Evolutionary conservation across 495 filamentous ascomycete genomes (phyloP).

Genomic region (Penicillium subrubescens): DNA sequence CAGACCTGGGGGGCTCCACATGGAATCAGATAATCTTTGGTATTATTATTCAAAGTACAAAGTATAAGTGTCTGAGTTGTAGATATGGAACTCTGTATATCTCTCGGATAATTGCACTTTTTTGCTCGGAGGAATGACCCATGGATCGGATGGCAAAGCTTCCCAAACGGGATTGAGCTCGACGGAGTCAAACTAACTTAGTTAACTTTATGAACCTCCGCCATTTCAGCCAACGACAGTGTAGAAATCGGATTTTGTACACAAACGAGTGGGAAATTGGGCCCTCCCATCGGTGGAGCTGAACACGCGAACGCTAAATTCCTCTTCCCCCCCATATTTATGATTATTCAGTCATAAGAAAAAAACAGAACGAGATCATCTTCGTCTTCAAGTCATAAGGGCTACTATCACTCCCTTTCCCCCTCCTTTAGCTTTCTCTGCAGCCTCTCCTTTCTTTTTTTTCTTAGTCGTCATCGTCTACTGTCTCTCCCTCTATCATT

Average conservation of each 20-base stretch:
- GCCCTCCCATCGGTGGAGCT: constrained; percentile 20
- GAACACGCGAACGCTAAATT: constrained; percentile 25
- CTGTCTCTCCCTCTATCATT: constrained; percentile 6
- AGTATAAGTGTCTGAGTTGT: background rate
- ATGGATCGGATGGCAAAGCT: constrained; percentile 9
- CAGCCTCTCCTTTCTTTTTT: constrained; percentile 2
- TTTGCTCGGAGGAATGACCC: background rate
- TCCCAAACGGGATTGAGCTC: constrained; percentile 5
- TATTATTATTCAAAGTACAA: too few species aligned
- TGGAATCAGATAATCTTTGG: background rate
- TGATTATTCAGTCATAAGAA: background rate
- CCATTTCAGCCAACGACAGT: background rate
- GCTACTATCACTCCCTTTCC: background rate
- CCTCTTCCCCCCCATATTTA: background rate
- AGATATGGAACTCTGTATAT: background rate
- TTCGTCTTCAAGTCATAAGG: background rate
- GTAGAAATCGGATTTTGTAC: background rate
- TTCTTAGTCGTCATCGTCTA: background rate
- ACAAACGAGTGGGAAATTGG: constrained; percentile 30
- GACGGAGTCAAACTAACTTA: background rate
- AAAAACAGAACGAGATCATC: constrained; percentile 12
- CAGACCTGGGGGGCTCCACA: background rate
- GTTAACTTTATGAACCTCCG: background rate
- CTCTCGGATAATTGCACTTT: background rate
- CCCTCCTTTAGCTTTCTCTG: constrained; percentile 12